Evolutionary conservation across 2,329 filamentous ascomycete genomes (phyloP).

Genomic region (Aplosporella prunicola): DNA sequence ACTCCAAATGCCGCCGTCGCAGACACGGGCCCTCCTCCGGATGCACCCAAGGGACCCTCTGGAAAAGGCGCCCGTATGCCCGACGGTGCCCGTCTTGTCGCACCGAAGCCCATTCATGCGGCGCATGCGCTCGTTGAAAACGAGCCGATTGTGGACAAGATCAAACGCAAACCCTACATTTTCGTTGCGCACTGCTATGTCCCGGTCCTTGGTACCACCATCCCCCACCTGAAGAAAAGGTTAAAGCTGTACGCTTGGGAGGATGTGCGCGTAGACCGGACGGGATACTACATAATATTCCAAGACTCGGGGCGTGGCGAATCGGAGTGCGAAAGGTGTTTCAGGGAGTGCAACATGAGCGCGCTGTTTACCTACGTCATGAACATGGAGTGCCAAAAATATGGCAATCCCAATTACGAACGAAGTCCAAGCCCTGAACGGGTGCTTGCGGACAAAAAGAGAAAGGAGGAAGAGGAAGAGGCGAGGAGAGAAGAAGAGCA

Average conservation of each 20-base stretch:
- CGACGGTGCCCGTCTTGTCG: conserved; percentile 20
- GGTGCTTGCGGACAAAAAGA: conserved; percentile 40
- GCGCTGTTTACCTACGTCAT: conserved; percentile 88
- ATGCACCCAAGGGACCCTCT: conserved; percentile 78
- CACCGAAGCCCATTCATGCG: conserved; percentile 27
- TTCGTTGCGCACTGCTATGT: conserved; percentile 83
- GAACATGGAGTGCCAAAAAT: conserved; percentile 74
- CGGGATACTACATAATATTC: conserved; percentile 89
- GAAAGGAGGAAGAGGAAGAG: conserved; percentile 55
- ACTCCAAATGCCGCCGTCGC: conserved; percentile 16
- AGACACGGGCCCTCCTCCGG: conserved; percentile 57
- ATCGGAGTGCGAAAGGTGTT: conserved; percentile 73
- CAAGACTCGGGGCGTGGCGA: conserved; percentile 67
- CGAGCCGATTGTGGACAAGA: conserved; percentile 55
- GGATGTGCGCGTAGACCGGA: conserved; percentile 72
- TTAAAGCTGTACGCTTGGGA: conserved; percentile 75
- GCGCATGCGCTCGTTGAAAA: conserved; percentile 52
- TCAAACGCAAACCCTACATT: conserved; percentile 76
- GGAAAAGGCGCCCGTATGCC: conserved; percentile 35
- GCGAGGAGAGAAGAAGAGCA: conserved; percentile 64
- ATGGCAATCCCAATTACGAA: conserved; percentile 56
- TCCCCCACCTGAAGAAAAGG: conserved; percentile 82
- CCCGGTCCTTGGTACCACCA: conserved; percentile 73
- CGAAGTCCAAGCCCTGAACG: conserved; percentile 44
- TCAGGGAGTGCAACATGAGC: conserved; percentile 65